Base-by-base conservation (phyloP, 345 rosid genomes). In the Gossypium australe region DNA sequence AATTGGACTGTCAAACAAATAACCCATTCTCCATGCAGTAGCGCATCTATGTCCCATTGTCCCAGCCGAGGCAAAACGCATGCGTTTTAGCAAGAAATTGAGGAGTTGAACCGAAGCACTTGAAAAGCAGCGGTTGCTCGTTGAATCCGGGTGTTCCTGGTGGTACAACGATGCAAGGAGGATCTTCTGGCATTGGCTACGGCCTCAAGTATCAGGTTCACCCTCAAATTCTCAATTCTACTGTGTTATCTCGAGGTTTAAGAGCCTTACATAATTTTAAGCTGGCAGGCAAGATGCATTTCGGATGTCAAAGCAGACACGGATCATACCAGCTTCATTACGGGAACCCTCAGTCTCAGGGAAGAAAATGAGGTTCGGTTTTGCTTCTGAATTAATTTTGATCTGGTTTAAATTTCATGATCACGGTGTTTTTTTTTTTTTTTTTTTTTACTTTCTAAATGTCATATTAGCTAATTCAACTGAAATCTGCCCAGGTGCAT, bases 301-400 rank as follows among this genome's bases (percentile, higher is more conserved):
- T 82, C 99, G 8, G 98, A 93, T 80, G 96, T 95, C 20, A 91
- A 89, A 82, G 99, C 99, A 24, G 98, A 91, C 82, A 85, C 90
- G 1, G 99, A 93, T 80, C 93, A 91, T 82, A 90, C 99, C 66
- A 90, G 96, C 89, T 95, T 95, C 81, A 88, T 93, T 84, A 83
- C 99, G n/a, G 96, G 98, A 67, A 93, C 97, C 74, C 92, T 93
- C 84, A 91, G 94, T 75, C 86, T 95, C 29, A 78, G 83, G 71
- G 99, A 95, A 85, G 99, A 93, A 78, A 95, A 93, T 43, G 99
- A 91, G 97, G 98, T 93, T 27, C 20, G 96, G 96, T 91, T 38
- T 43, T 74, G 3, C 14, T 63, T 14, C 22, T 56, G 56, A 60
- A 22, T 44, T 24, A 41, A 57, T 18, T 7, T 27, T 43, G 22